Conservation (phyloP, 2,329 filamentous ascomycete species). For the Neoscytalidium dimidiatum region DNA sequence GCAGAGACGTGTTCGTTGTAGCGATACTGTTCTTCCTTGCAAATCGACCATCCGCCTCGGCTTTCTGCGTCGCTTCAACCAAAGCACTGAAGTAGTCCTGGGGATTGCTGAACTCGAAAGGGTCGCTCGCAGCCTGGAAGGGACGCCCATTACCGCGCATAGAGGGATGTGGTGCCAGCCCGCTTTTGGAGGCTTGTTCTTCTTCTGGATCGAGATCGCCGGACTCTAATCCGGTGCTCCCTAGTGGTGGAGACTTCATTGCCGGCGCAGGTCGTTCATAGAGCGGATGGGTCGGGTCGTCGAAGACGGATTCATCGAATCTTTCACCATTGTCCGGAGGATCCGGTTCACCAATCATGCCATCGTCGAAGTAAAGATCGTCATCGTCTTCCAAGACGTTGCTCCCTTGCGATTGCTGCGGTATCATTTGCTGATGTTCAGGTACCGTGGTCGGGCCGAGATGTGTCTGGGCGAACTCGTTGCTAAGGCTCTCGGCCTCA, state of each 20-base stretch:
- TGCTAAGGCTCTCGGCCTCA: constrained; percentile 15
- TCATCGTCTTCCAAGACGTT: constrained; percentile 35
- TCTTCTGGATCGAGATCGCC: background rate
- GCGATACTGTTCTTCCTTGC: constrained; percentile 58
- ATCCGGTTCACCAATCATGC: constrained; percentile 57
- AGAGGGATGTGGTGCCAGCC: constrained; percentile 14
- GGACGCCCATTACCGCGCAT: constrained; percentile 29
- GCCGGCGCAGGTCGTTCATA: constrained; percentile 50
- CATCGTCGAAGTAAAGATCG: constrained; percentile 72
- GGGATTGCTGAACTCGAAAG: constrained; percentile 50
- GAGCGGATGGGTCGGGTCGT: constrained; percentile 50
- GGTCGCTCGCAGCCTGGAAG: constrained; percentile 33
- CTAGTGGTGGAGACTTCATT: background rate
- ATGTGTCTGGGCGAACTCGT: constrained; percentile 21
- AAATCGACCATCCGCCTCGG: constrained; percentile 75
- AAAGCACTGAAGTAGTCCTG: constrained; percentile 82
- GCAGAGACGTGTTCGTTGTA: constrained; percentile 25
- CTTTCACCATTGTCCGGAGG: constrained; percentile 50
- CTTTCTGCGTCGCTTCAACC: constrained; percentile 76
- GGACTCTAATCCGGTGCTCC: background rate
- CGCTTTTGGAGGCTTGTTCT: background rate
- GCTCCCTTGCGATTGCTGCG: constrained; percentile 7
- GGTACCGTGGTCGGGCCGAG: constrained; percentile 8
- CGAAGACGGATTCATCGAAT: constrained; percentile 75
- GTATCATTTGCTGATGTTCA: constrained; percentile 18